phyloP scores from a whole-genome alignment of 2,329 filamentous ascomycete species.

The Bipolaris bicolor region DNA sequence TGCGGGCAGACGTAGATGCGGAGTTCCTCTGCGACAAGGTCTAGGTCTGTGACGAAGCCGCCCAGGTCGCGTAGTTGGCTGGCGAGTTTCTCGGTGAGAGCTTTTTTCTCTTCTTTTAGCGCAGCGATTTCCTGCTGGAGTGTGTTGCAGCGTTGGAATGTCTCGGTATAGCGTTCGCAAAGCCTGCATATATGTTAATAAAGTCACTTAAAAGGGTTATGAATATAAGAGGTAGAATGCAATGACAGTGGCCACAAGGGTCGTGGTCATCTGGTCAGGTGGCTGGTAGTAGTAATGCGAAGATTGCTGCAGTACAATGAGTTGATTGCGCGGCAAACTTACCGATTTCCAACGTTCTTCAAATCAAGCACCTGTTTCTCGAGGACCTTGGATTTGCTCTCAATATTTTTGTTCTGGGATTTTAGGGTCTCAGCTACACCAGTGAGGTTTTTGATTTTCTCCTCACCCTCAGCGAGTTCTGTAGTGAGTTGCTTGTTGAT shows the following conservation, averaged over 20 bases:
- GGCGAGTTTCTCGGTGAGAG: background rate
- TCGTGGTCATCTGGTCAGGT: no score
- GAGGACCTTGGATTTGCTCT: no score
- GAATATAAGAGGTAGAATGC: no score
- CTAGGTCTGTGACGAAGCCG: conserved; percentile 9
- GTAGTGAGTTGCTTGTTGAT: background rate
- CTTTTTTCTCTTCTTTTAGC: background rate
- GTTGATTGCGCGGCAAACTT: background rate
- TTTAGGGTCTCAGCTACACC: background rate
- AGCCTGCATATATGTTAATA: background rate
- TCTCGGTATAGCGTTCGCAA: background rate
- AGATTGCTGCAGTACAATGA: background rate
- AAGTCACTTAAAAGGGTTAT: background rate
- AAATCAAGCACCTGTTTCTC: no score
- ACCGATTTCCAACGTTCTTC: no score
- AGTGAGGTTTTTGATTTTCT: background rate
- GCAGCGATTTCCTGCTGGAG: background rate
- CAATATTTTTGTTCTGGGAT: background rate
- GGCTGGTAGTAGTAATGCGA: no score
- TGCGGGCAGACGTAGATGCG: conserved; percentile 18
- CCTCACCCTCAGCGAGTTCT: background rate
- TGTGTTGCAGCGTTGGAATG: background rate
- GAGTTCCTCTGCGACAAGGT: conserved; percentile 2
- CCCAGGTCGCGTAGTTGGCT: background rate
- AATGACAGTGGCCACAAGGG: no score